A percentile compares a stretch with the other conserved stretches of the same genome.
These are phyloP conservation scores for Vigna mungo DNA, from an alignment of 306 rosid species.

Conservation along the genomic window DNA sequence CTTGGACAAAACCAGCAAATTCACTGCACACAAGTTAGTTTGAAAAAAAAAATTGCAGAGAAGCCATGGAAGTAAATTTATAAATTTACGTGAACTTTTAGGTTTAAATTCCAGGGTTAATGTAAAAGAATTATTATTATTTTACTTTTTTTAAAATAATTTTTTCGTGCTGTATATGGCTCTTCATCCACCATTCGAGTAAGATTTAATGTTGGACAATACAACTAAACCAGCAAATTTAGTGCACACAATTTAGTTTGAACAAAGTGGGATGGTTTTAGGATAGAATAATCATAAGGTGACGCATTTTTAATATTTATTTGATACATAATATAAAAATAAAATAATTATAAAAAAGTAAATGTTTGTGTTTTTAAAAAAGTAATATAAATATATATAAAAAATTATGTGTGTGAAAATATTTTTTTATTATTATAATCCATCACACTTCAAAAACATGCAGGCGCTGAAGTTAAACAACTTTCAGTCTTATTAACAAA, in stretches of 20 bases:
- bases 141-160: background rate
- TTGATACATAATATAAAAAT: too few species aligned
- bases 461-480: background rate
- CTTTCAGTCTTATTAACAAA: background rate
- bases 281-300: too few species aligned
- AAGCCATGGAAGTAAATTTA: background rate
- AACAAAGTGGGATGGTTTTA: background rate
- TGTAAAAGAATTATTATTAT: too few species aligned
- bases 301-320: too few species aligned
- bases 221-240: conserved; percentile 26
- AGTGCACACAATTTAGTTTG: background rate
- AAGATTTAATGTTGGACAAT: background rate
- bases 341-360: too few species aligned
- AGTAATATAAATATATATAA: too few species aligned
- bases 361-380: too few species aligned
- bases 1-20: conserved; percentile 28
- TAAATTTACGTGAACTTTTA: too few species aligned
- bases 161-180: background rate
- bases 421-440: background rate
- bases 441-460: background rate
- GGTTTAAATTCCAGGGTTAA: too few species aligned
- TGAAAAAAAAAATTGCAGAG: background rate
- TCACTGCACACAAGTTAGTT: background rate
- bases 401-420: too few species aligned
- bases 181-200: background rate